Percentiles rank a stretch among this genome's conserved stretches.
phyloP scores from a whole-genome alignment of 306 rosid genomes.

The Castanea crenata region DNA sequence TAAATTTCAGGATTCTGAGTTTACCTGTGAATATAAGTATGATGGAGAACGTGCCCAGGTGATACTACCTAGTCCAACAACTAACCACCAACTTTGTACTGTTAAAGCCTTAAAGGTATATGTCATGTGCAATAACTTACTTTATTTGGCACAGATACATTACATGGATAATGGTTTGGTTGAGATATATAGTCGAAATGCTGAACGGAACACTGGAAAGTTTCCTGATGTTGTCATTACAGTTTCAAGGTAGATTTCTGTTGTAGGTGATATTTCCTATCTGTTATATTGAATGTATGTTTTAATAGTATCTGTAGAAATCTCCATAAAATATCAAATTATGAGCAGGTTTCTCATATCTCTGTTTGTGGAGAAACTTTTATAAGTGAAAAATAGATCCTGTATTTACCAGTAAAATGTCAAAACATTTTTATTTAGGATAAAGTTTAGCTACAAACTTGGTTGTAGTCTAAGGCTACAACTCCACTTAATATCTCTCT shows the following conservation, averaged over 20 bases:
- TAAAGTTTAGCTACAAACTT: too few relatives aligned
- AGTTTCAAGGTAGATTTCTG: constrained; percentile 57
- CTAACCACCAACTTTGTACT: constrained; percentile 6
- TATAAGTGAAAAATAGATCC: not conserved
- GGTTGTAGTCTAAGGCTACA: too few relatives aligned
- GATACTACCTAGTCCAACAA: constrained; percentile 22
- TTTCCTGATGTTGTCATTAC: constrained; percentile 81
- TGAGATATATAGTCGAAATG: constrained; percentile 94
- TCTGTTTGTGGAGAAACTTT: not conserved
- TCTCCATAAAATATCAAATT: not conserved
- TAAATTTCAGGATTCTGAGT: constrained; percentile 76
- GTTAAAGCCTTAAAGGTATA: constrained; percentile 8
- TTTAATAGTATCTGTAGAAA: not conserved
- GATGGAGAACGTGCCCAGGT: constrained; percentile 99
- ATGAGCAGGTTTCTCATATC: not conserved
- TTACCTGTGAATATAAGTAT: constrained; percentile 92
- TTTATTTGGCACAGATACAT: constrained; percentile 65
- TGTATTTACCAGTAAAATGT: not conserved
- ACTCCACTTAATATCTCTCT: not conserved
- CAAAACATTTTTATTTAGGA: not conserved
- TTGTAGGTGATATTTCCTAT: not conserved
- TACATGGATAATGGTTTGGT: constrained; percentile 79
- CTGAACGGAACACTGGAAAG: constrained; percentile 88
- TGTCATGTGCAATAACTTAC: constrained; percentile 20
- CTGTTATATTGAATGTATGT: not conserved